phyloP scores from a whole-genome alignment of 345 rosid genomes.

The Alliaria petiolata region DNA sequence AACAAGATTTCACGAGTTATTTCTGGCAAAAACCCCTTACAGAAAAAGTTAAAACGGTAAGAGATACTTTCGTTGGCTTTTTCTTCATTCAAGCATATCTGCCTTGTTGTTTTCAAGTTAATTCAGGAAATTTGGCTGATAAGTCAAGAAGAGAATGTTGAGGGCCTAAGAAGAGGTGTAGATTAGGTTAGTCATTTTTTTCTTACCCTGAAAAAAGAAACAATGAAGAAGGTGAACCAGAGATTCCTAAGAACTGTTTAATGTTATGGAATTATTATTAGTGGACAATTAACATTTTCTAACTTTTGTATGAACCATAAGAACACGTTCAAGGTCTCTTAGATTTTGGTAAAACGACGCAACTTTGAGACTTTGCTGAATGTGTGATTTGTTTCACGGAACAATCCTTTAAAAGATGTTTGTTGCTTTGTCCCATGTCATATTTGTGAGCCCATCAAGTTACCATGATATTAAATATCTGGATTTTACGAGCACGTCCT shows the following conservation, averaged over 20 bases:
- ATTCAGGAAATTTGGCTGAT: slow-evolving; percentile 22
- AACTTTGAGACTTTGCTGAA: slow-evolving; percentile 9
- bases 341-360: slow-evolving; percentile 26
- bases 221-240: slow-evolving; percentile 30
- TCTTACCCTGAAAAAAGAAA: slow-evolving; percentile 20
- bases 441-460: neutral
- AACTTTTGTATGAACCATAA: slow-evolving; percentile 16
- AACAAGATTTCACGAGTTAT: slow-evolving; percentile 15
- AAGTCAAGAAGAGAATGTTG: slow-evolving; percentile 13
- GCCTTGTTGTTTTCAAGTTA: slow-evolving; percentile 24
- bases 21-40: slow-evolving; percentile 19
- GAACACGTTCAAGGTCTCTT: slow-evolving; percentile 15
- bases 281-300: slow-evolving; percentile 29
- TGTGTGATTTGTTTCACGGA: neutral
- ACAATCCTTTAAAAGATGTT: neutral
- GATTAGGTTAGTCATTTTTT: slow-evolving; percentile 35
- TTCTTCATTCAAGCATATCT: slow-evolving; percentile 25
- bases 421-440: neutral
- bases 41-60: slow-evolving; percentile 13
- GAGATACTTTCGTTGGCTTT: slow-evolving; percentile 17
- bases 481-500: too few relatives aligned
- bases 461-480: neutral
- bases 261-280: slow-evolving; percentile 22
- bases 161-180: slow-evolving; percentile 29
- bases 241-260: slow-evolving; percentile 23